Conservation (phyloP, 495 filamentous ascomycete genomes). For the Xylaria sp. region DNA sequence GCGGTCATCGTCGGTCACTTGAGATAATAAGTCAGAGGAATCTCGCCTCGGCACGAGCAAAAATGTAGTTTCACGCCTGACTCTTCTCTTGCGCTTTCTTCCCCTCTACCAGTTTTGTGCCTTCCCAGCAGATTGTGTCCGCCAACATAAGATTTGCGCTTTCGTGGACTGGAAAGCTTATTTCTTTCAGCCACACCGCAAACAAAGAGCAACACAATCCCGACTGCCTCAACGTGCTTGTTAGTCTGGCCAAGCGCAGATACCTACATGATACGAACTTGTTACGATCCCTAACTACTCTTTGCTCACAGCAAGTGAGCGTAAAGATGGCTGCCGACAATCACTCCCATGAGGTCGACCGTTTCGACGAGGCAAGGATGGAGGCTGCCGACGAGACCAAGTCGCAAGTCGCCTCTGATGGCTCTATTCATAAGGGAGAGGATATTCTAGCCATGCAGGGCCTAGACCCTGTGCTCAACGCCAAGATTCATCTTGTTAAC, state of each 20-base stretch:
- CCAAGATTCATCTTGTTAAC: constrained; percentile 75
- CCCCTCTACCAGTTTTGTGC: background rate
- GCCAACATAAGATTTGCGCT: background rate
- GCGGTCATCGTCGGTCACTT: constrained; percentile 15
- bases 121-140: background rate
- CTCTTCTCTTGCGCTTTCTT: constrained; percentile 3
- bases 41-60: background rate
- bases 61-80: background rate
- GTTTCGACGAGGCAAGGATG: background rate
- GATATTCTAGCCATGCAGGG: constrained; percentile 59
- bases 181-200: background rate
- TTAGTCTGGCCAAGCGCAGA: background rate
- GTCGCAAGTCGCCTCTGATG: constrained; percentile 30
- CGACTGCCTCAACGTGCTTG: background rate
- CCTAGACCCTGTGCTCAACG: constrained; percentile 68
- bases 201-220: background rate
- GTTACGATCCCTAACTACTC: background rate
- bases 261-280: background rate
- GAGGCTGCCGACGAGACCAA: constrained; percentile 14
- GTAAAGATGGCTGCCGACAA: constrained; percentile 2
- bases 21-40: background rate
- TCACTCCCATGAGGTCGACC: background rate
- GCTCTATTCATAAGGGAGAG: constrained; percentile 41
- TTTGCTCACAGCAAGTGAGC: background rate
- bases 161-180: background rate